These are phyloP conservation scores for Astrocystis sublimbata DNA, from an alignment of 495 filamentous ascomycete genomes.

Conservation along the genomic window DNA sequence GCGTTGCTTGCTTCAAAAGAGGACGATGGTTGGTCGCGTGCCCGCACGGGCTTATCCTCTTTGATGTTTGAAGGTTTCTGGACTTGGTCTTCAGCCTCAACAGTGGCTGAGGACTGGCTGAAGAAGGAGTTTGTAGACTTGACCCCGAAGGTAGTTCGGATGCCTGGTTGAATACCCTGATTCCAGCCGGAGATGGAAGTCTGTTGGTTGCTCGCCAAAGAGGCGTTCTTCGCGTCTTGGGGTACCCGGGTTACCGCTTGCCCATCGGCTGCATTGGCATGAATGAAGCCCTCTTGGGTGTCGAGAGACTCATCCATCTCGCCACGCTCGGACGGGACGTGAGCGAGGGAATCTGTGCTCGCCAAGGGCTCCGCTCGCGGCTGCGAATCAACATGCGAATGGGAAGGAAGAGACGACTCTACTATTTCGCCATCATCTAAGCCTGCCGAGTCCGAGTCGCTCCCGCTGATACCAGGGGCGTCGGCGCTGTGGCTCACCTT, in stretches of 20 bases:
- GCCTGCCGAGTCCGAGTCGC: constrained; percentile 21
- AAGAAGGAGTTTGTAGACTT: constrained; percentile 18
- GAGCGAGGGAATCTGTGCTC: neutral
- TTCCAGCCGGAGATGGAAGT: constrained; percentile 37
- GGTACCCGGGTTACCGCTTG: too few relatives aligned
- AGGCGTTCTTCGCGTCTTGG: neutral
- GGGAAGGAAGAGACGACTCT: constrained; percentile 26
- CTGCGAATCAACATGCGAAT: neutral
- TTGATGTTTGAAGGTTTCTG: neutral
- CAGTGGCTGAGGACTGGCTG: constrained; percentile 1
- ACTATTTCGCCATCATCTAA: constrained; percentile 41
- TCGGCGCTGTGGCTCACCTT: constrained; percentile 9
- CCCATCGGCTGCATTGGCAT: neutral
- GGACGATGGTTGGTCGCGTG: constrained; percentile 4
- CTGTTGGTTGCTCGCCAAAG: neutral
- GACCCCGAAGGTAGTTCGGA: constrained; percentile 24
- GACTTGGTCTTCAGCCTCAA: neutral
- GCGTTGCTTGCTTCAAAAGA: constrained; percentile 18
- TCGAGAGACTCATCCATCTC: neutral
- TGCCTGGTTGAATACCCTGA: constrained; percentile 31
- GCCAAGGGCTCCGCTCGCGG: neutral
- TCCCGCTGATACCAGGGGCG: neutral
- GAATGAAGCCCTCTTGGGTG: neutral
- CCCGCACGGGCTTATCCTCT: constrained; percentile 11
- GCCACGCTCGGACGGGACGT: neutral